These are phyloP conservation scores for Boletus eberwhitei DNA, from an alignment of 768 basidiomycete species.

Conservation along the genomic window DNA sequence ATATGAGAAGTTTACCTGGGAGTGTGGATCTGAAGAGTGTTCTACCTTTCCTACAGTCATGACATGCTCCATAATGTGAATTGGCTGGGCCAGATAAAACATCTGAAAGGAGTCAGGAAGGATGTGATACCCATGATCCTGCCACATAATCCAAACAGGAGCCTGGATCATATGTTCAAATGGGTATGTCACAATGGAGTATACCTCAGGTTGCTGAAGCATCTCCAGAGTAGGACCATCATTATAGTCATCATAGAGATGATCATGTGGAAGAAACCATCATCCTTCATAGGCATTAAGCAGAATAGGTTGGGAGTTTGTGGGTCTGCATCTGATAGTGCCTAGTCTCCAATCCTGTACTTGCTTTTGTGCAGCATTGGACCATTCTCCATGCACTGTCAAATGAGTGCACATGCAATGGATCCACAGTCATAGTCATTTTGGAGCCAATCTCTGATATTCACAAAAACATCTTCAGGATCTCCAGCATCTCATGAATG, in stretches of 20 bases:
- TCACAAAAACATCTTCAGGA: not conserved
- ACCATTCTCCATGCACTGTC: not conserved
- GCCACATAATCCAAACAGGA: constrained; percentile 8
- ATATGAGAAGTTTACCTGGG: no score
- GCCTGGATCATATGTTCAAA: not conserved
- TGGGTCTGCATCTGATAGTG: not conserved
- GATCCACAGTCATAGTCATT: not conserved
- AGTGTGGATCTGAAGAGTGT: no score
- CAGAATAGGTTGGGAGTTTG: not conserved
- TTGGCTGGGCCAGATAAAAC: not conserved
- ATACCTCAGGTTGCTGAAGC: constrained; percentile 3
- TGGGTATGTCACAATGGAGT: not conserved
- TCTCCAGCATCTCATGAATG: not conserved
- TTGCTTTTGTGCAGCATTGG: not conserved
- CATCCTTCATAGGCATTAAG: not conserved
- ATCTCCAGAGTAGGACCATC: constrained; percentile 7
- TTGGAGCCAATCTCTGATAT: not conserved
- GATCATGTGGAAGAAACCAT: not conserved
- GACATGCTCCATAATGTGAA: not conserved
- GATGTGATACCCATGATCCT: constrained; percentile 5
- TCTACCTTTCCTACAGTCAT: no score
- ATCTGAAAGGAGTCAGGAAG: constrained; percentile 5
- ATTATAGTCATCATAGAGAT: constrained; percentile 4
- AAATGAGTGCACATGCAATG: not conserved
- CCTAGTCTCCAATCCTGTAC: not conserved